These are phyloP conservation scores for Warburgia ugandensis DNA, from an alignment of 164 flowering plant species.

Conservation along the genomic window DNA sequence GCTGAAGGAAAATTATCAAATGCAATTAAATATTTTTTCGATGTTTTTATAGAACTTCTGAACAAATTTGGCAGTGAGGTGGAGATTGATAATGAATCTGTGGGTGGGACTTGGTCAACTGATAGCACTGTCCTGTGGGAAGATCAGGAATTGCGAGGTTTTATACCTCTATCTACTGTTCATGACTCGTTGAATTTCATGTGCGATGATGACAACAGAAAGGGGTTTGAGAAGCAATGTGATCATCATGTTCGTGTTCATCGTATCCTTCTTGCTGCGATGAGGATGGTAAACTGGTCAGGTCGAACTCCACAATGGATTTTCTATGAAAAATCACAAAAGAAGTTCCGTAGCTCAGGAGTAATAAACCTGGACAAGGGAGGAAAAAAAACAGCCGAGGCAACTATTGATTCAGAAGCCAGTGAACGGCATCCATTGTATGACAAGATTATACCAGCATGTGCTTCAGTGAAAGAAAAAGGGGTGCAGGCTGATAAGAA, in stretches of 20 bases:
- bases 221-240: conserved; percentile 16
- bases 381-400: too few species aligned
- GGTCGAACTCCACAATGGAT: conserved; percentile 31
- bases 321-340: conserved; percentile 21
- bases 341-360: conserved; percentile 20
- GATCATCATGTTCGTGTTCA: conserved; percentile 26
- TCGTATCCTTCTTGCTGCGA: conserved; percentile 54
- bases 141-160: conserved; percentile 69
- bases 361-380: conserved; percentile 7
- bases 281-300: conserved; percentile 28
- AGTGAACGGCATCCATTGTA: too few species aligned
- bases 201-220: conserved; percentile 14
- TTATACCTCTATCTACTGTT: conserved; percentile 35
- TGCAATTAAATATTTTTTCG: conserved; percentile 48
- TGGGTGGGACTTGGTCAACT: conserved; percentile 10
- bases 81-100: not conserved
- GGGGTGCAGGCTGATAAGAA: not conserved
- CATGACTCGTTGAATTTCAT: conserved; percentile 37
- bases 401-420: too few species aligned
- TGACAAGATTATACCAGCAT: not conserved
- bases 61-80: conserved; percentile 24
- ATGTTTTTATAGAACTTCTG: conserved; percentile 35
- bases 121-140: conserved; percentile 65
- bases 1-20: conserved; percentile 31
- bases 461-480: conserved; percentile 1